Evolutionary conservation across 805 yeast species (phyloP), one percentile per base, ranked within the genome.

Genomic region (Candida awuae): DNA sequence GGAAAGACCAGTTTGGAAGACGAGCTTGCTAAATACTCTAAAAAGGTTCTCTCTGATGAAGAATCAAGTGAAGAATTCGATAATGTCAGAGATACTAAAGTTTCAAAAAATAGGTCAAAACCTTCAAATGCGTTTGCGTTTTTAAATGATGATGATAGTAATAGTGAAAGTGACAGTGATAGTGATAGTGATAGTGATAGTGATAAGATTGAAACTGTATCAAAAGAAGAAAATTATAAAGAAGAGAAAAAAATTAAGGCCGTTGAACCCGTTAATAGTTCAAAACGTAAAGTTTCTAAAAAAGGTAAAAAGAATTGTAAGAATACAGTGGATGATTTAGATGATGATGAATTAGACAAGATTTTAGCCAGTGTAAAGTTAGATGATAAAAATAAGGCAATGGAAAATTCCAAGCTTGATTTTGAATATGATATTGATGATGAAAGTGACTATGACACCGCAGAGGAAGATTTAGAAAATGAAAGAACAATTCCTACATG

Each of bases 61-160:
- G 48, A 41, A 15, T 20, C 35, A 6, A 59, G 44, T 13, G 55
- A 50, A 1, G 53, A 41, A 14, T 37, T 41, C 27, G 13, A 35
- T 34, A 15, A 38, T 48, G 36, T 36, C 52, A 26, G 54, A 54
- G 47, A 69, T 21, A 19, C 14, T 7, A 21, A 12, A 6, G 5
- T 16, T 18, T 18, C 31, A 1, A 9, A 27, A n/a, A 12, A 6
- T 4, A 23, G 19, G 10, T 4, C 25, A 2, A 41, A 31, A 15
- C 9, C 35, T 4, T 23, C 29, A 1, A 46, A 72, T 54, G 73
- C 72, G 1, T 72, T 72, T 59, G 70, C 70, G 2, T 53, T 70
- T 16, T 50, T 71, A 28, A 56, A 54, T 25, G 65, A 46, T 3
- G 62, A 52, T 5, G 58, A 50, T n/a, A n/a, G n/a, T n/a, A n/a